These are phyloP conservation scores for Xanthoconium purpureum DNA, from an alignment of 768 basidiomycete genomes.

Conservation along the genomic window DNA sequence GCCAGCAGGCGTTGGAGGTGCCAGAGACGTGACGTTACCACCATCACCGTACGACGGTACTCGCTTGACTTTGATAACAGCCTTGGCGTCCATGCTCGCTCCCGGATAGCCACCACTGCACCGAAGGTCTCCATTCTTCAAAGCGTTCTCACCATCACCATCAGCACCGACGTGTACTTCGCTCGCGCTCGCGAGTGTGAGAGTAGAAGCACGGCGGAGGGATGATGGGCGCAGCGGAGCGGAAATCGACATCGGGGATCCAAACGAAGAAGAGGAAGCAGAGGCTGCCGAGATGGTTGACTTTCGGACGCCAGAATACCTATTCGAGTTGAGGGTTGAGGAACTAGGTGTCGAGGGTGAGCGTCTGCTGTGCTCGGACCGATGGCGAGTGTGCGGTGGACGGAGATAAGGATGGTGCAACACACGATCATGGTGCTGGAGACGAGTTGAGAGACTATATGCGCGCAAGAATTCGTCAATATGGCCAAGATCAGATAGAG, in stretches of 20 bases:
- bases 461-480: constrained; percentile 11
- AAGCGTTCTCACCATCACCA: constrained; percentile 9
- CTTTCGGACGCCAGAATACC: constrained; percentile 28
- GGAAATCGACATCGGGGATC: constrained; percentile 37
- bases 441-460: constrained; percentile 59
- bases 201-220: constrained; percentile 37
- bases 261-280: constrained; percentile 32
- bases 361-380: constrained; percentile 19
- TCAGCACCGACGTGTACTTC: constrained; percentile 12
- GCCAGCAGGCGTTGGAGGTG: constrained; percentile 8
- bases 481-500: neutral
- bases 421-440: constrained; percentile 60
- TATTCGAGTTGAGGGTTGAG: constrained; percentile 53
- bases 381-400: constrained; percentile 28
- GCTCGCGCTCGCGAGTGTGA: constrained; percentile 26
- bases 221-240: constrained; percentile 42
- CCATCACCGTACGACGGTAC: constrained; percentile 53
- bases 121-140: constrained; percentile 8
- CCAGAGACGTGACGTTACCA: neutral
- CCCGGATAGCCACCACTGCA: constrained; percentile 16
- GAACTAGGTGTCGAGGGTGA: constrained; percentile 61
- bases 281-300: constrained; percentile 29
- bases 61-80: constrained; percentile 35
- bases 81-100: constrained; percentile 17
- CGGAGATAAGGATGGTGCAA: constrained; percentile 63